Conservation (phyloP, 805 yeast species). For the Teunomyces pallodes region DNA sequence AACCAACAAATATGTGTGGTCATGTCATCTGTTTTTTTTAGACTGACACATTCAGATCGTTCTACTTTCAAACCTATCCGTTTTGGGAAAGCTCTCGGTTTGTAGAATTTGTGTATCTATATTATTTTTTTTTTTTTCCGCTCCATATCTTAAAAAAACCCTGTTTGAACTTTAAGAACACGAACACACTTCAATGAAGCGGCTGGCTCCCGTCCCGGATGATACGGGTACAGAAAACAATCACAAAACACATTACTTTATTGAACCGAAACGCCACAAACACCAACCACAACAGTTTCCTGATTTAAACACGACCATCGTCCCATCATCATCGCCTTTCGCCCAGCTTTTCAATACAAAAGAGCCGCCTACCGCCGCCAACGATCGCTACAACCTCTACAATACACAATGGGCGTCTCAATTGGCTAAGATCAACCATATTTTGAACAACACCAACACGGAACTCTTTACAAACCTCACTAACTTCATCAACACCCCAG, state of each 20-base stretch:
- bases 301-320: not conserved
- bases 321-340: constrained; percentile 18
- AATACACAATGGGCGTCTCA: constrained; percentile 29
- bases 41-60: not conserved
- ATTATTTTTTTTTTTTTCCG: not conserved
- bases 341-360: constrained; percentile 19
- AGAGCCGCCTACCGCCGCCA: constrained; percentile 21
- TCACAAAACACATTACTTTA: constrained; percentile 36
- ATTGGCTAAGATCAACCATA: constrained; percentile 21
- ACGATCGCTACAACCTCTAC: constrained; percentile 22
- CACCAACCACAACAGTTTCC: constrained; percentile 5
- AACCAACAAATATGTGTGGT: too few relatives aligned
- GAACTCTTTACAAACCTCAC: constrained; percentile 27
- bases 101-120: not conserved
- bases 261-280: constrained; percentile 10
- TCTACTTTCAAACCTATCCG: not conserved
- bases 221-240: constrained; percentile 9
- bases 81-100: not conserved
- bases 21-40: not conserved
- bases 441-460: constrained; percentile 32
- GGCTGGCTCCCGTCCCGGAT: not conserved
- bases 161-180: not conserved
- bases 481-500: constrained; percentile 18
- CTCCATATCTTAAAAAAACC: not conserved
- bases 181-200: not conserved